A percentile compares a stretch with the other conserved stretches of the same genome.
These are phyloP conservation scores for Aspergillus hiratsukae DNA, from an alignment of 2,329 filamentous ascomycete species.

Conservation along the genomic window DNA sequence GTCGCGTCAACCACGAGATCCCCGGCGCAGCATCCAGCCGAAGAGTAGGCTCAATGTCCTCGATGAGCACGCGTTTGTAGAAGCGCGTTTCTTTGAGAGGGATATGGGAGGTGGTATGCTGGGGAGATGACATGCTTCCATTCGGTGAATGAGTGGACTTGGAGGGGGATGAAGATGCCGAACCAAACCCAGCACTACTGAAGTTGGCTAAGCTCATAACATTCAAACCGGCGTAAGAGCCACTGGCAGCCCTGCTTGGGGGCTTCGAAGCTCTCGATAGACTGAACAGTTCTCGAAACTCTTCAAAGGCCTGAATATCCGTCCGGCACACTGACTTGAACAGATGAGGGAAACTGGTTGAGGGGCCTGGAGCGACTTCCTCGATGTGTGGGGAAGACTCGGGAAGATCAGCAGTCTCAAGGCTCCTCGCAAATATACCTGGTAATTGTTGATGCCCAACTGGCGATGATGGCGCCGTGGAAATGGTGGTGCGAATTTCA, in stretches of 20 bases:
- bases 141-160: conserved; percentile 55
- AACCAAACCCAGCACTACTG: conserved; percentile 45
- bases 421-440: conserved; percentile 47
- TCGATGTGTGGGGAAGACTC: conserved; percentile 46
- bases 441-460: conserved; percentile 57
- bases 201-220: conserved; percentile 53
- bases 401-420: conserved; percentile 57
- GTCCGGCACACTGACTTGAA: conserved; percentile 77
- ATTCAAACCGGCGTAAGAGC: conserved; percentile 62
- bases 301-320: conserved; percentile 75
- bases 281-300: conserved; percentile 74
- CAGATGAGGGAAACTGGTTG: conserved; percentile 74
- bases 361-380: conserved; percentile 58
- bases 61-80: conserved; percentile 80
- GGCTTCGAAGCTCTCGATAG: conserved; percentile 60
- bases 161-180: conserved; percentile 55
- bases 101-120: conserved; percentile 39
- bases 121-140: conserved; percentile 36
- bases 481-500: conserved; percentile 61
- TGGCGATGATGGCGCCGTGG: conserved; percentile 74
- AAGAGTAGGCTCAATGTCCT: conserved; percentile 92
- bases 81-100: conserved; percentile 87
- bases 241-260: conserved; percentile 66
- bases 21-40: conserved; percentile 85
- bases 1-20: conserved; percentile 86